A percentile compares a stretch with the other conserved stretches of the same genome.
Conservation (phyloP, 106 monocot genomes). For the Agapanthus africanus region DNA sequence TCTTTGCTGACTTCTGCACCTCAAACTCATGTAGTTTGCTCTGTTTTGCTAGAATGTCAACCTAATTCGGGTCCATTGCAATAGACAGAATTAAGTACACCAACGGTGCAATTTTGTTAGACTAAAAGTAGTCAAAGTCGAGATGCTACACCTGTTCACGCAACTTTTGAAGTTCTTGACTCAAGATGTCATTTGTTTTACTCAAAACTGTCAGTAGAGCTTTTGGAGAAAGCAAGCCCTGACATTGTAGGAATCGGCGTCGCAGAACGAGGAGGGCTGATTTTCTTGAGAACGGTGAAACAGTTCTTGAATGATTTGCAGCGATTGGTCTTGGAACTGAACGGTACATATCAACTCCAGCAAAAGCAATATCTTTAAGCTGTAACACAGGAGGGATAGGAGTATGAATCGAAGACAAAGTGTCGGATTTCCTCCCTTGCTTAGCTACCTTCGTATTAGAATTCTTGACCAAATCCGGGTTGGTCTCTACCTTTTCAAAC, state of each 20-base stretch:
- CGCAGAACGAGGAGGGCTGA: conserved; percentile 67
- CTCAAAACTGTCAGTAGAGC: conserved; percentile 45
- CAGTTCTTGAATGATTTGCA: conserved; percentile 58
- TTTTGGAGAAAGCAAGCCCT: conserved; percentile 76
- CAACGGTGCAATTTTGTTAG: too few relatives aligned
- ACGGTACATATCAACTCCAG: conserved; percentile 28
- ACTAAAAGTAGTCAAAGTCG: background rate
- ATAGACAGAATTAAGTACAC: background rate
- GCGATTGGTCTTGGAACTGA: conserved; percentile 32
- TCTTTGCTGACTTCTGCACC: conserved; percentile 52
- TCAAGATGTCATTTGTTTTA: conserved; percentile 73
- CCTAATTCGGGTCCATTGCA: conserved; percentile 29
- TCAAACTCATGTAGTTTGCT: conserved; percentile 70
- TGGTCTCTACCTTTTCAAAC: conserved; percentile 51
- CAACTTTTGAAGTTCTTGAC: conserved; percentile 63
- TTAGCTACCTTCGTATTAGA: conserved; percentile 51
- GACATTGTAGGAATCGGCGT: conserved; percentile 64
- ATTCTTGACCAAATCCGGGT: conserved; percentile 52
- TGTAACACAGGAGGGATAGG: conserved; percentile 33
- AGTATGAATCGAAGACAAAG: conserved; percentile 27
- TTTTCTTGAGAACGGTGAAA: conserved; percentile 81
- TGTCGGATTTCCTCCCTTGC: conserved; percentile 40
- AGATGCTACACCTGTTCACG: conserved; percentile 48
- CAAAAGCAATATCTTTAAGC: conserved; percentile 45
- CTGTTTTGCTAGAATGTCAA: conserved; percentile 41